Percentiles rank a stretch among this genome's conserved stretches.
These are phyloP conservation scores for Dactylorhiza incarnata DNA, from an alignment of 106 monocot genomes.

Conservation along the genomic window DNA sequence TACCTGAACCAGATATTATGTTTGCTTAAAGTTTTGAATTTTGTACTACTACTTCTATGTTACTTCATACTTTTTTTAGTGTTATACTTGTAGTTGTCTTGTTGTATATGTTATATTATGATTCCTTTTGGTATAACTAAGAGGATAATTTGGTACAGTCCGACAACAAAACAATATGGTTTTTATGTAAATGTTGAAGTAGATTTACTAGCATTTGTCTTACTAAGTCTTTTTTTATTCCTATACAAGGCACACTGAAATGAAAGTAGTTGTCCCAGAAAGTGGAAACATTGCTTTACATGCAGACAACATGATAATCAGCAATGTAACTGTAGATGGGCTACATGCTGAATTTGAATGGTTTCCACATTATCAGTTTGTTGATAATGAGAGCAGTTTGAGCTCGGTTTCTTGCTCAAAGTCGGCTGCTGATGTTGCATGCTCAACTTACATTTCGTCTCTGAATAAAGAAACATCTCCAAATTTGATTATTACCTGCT, in stretches of 20 bases:
- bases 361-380: slow-evolving; percentile 32
- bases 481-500: slow-evolving; percentile 71
- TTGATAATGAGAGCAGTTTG: slow-evolving; percentile 50
- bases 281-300: slow-evolving; percentile 55
- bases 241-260: slow-evolving; percentile 65
- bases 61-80: not conserved
- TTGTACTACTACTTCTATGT: not conserved
- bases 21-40: not conserved
- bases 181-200: not conserved
- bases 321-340: slow-evolving; percentile 53
- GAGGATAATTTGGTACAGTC: not conserved
- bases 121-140: not conserved
- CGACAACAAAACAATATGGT: not conserved
- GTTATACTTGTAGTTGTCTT: not conserved
- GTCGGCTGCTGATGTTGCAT: slow-evolving; percentile 81
- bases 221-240: slow-evolving; percentile 7
- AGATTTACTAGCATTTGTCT: slow-evolving; percentile 2
- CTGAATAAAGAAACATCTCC: slow-evolving; percentile 66
- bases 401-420: slow-evolving; percentile 55
- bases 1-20: not conserved
- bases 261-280: slow-evolving; percentile 59
- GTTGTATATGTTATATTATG: not conserved
- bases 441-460: slow-evolving; percentile 49
- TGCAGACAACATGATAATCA: slow-evolving; percentile 72
- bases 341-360: slow-evolving; percentile 58